Conservation (phyloP, 2,329 filamentous ascomycete species). For the Trichothecium roseum region DNA sequence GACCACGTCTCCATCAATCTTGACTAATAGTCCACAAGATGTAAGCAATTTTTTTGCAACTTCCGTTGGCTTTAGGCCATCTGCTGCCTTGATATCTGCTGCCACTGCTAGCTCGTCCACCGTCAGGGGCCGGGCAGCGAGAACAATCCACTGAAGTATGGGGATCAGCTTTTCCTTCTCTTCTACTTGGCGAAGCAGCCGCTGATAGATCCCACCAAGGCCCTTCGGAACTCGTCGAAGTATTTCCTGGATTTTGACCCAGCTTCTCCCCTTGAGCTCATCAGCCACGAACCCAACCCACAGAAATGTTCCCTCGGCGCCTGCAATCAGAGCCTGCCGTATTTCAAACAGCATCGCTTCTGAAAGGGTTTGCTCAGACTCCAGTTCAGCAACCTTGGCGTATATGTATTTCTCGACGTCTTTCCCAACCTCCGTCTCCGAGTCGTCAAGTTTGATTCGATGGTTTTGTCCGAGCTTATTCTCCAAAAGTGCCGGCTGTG, state of each 20-base stretch:
- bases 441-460: too few species aligned
- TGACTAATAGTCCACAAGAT: too few species aligned
- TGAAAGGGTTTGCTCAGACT: slow-evolving; percentile 9
- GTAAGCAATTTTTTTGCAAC: too few species aligned
- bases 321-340: slow-evolving; percentile 9
- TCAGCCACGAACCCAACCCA: slow-evolving; percentile 5
- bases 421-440: too few species aligned
- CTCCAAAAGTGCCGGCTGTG: too few species aligned
- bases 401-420: too few species aligned
- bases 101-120: slow-evolving; percentile 12
- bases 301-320: slow-evolving; percentile 12
- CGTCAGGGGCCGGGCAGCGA: slow-evolving; percentile 14
- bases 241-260: slow-evolving; percentile 9
- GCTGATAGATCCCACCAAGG: slow-evolving; percentile 12
- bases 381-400: slow-evolving; percentile 14
- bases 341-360: slow-evolving; percentile 7
- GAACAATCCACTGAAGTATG: slow-evolving; percentile 14
- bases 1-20: too few species aligned
- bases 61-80: too few species aligned
- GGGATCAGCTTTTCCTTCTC: slow-evolving; percentile 10
- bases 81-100: slow-evolving; percentile 5
- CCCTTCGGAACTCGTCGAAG: slow-evolving; percentile 12
- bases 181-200: slow-evolving; percentile 11
- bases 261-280: slow-evolving; percentile 9
- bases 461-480: too few species aligned